These are phyloP conservation scores for Globisporangium orthogonon DNA, from an alignment of 352 stramenopile species.

Conservation along the genomic window DNA sequence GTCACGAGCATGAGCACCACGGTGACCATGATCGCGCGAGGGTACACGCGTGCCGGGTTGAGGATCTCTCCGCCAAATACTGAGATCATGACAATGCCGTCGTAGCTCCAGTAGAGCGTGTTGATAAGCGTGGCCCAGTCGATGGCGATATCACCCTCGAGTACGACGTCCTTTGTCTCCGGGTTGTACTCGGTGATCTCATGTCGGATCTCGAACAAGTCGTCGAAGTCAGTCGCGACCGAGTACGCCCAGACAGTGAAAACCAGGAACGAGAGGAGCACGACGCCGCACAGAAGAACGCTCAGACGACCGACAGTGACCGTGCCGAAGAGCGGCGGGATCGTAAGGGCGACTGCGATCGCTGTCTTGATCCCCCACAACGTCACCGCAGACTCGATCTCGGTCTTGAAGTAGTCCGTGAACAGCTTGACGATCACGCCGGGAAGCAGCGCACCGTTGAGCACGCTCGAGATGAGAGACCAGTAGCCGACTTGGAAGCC, in stretches of 20 bases:
- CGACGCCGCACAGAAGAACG: slow-evolving; percentile 21
- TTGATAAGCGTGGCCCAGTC: slow-evolving; percentile 77
- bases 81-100: slow-evolving; percentile 80
- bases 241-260: slow-evolving; percentile 43
- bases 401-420: slow-evolving; percentile 1
- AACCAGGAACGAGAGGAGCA: slow-evolving; percentile 28
- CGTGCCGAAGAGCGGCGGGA: slow-evolving; percentile 36
- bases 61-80: slow-evolving; percentile 83
- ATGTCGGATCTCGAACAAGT: slow-evolving; percentile 19
- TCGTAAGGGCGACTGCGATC: slow-evolving; percentile 25
- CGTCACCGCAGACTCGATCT: background rate
- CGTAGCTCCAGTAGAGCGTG: slow-evolving; percentile 93
- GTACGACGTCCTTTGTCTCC: background rate
- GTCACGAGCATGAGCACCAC: slow-evolving; percentile 49
- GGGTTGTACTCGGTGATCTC: background rate
- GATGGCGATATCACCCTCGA: slow-evolving; percentile 16
- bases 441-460: slow-evolving; percentile 47
- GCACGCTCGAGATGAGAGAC: slow-evolving; percentile 71
- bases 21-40: slow-evolving; percentile 61
- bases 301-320: slow-evolving; percentile 22
- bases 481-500: slow-evolving; percentile 66
- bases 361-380: slow-evolving; percentile 20
- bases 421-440: slow-evolving; percentile 21
- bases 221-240: slow-evolving; percentile 19
- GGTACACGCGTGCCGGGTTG: slow-evolving; percentile 63